phyloP scores from a whole-genome alignment of 257 asterid genomes.

The Plectranthus barbatus region DNA sequence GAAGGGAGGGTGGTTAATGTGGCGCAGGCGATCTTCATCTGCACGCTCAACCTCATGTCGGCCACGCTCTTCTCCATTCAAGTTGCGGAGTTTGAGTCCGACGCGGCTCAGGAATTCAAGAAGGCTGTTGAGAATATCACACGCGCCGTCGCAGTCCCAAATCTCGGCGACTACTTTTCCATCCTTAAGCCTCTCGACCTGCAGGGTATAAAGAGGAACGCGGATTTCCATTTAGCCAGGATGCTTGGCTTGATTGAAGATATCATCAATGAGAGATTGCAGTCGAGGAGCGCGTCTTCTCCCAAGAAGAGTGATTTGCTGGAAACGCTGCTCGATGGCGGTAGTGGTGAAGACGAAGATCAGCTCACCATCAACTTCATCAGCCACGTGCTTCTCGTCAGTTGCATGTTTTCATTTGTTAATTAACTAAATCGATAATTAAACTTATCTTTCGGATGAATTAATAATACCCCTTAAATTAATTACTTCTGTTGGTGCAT shows the following conservation, averaged over 20 bases:
- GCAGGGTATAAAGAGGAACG: constrained; percentile 1
- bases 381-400: constrained; percentile 5
- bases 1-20: background rate
- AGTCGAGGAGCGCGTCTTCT: background rate
- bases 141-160: constrained; percentile 19
- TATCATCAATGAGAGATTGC: constrained; percentile 2
- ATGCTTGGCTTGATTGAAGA: background rate
- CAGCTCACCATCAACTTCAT: background rate
- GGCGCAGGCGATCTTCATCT: too few species aligned
- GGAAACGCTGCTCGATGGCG: constrained; percentile 7
- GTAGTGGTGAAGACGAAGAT: background rate
- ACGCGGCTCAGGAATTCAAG: too few species aligned
- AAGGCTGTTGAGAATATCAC: constrained; percentile 8
- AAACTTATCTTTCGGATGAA: too few species aligned
- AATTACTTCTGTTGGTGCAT: too few species aligned
- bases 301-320: background rate
- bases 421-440: too few species aligned
- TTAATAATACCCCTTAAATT: too few species aligned
- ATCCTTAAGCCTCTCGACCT: background rate
- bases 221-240: background rate
- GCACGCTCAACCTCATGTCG: too few species aligned
- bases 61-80: too few species aligned
- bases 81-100: too few species aligned
- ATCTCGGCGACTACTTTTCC: constrained; percentile 24
- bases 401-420: too few species aligned